Percentiles rank a stretch among this genome's conserved stretches.
Conservation (phyloP, 257 asterid genomes). For the Solanum sitiens region DNA sequence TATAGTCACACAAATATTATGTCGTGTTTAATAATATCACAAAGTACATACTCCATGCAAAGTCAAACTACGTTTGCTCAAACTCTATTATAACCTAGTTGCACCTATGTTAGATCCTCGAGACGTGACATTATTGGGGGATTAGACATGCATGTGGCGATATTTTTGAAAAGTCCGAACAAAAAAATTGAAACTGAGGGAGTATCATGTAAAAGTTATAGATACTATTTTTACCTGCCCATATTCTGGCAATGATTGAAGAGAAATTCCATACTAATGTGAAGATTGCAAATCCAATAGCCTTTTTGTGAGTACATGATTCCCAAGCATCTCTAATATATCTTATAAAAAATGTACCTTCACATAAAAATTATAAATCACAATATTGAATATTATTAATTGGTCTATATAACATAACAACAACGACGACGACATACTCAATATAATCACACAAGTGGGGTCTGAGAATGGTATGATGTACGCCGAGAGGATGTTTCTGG, state of each 20-base stretch:
- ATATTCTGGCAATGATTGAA: conserved; percentile 54
- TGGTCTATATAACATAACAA: not conserved
- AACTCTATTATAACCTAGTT: not conserved
- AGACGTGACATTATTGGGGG: not conserved
- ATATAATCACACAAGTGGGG: not conserved
- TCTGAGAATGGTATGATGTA: not conserved
- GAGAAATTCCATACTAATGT: conserved; percentile 77
- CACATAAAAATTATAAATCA: not conserved
- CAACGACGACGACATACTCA: not conserved
- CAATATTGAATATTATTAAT: not conserved
- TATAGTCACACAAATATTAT: not conserved
- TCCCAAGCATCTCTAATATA: conserved; percentile 60
- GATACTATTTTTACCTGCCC: conserved; percentile 51
- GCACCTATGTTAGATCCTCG: not conserved
- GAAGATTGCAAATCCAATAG: conserved; percentile 62
- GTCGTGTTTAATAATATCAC: not conserved
- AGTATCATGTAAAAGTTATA: not conserved
- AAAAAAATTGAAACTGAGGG: not conserved
- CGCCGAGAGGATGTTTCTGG: not conserved
- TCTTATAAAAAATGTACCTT: conserved; percentile 66
- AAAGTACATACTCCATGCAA: not conserved
- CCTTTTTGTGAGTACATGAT: conserved; percentile 79
- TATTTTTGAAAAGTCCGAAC: not conserved
- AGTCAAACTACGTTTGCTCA: not conserved
- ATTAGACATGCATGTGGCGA: not conserved